These are phyloP conservation scores for Fusarium sambucinum DNA, from an alignment of 2,329 filamentous ascomycete species.

Conservation along the genomic window DNA sequence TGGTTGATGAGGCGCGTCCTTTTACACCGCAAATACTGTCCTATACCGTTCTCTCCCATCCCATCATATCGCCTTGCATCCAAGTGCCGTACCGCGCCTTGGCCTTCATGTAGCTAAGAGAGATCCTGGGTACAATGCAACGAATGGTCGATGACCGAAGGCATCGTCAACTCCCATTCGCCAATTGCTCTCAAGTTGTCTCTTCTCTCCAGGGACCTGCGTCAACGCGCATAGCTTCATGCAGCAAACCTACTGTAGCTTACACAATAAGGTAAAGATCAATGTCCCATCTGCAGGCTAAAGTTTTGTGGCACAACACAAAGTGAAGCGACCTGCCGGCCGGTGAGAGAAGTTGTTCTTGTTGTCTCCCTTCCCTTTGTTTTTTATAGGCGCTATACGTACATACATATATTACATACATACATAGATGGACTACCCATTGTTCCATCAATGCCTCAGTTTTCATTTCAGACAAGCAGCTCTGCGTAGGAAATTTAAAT, in stretches of 20 bases:
- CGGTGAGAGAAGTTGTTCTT: slow-evolving; percentile 30
- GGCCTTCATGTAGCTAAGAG: slow-evolving; percentile 13
- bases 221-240: slow-evolving; percentile 35
- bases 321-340: slow-evolving; percentile 25
- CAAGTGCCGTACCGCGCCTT: slow-evolving; percentile 39
- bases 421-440: not conserved
- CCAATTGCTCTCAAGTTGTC: slow-evolving; percentile 47
- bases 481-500: slow-evolving; percentile 17
- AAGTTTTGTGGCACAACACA: slow-evolving; percentile 34
- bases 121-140: slow-evolving; percentile 10
- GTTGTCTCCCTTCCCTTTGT: slow-evolving; percentile 10
- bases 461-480: slow-evolving; percentile 3
- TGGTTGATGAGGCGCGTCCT: slow-evolving; percentile 9
- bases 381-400: not conserved
- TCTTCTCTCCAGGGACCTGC: slow-evolving; percentile 49
- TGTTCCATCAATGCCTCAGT: slow-evolving; percentile 4
- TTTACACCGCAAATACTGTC: slow-evolving; percentile 23
- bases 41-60: not conserved
- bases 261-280: slow-evolving; percentile 39
- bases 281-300: slow-evolving; percentile 27
- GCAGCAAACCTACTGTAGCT: slow-evolving; percentile 40
- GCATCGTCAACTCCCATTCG: slow-evolving; percentile 39
- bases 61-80: slow-evolving; percentile 35
- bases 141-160: slow-evolving; percentile 15
- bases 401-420: not conserved